phyloP scores from a whole-genome alignment of 2,329 filamentous ascomycete genomes.

The Dothideomycetes sp. region DNA sequence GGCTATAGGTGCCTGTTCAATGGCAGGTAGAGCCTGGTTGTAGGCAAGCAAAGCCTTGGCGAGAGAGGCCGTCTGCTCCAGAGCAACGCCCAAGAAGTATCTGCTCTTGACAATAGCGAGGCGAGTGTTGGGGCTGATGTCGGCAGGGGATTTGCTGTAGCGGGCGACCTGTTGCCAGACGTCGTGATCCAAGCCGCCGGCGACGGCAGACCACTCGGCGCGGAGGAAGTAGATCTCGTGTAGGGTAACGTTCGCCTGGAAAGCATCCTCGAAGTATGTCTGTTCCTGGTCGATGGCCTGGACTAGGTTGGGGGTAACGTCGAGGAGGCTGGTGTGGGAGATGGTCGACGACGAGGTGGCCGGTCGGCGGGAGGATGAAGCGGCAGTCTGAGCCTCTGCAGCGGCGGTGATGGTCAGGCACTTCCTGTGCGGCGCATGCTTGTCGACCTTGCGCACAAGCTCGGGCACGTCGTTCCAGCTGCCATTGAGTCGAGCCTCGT shows the following conservation, averaged over 20 bases:
- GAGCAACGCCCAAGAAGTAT: conserved; percentile 23
- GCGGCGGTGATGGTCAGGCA: conserved; percentile 49
- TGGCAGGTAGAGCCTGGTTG: conserved; percentile 7
- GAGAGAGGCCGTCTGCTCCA: conserved; percentile 20
- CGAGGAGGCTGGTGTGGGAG: conserved; percentile 17
- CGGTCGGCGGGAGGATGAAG: conserved; percentile 33
- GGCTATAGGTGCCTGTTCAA: conserved; percentile 4
- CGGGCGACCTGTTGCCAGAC: conserved; percentile 10
- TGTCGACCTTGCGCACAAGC: conserved; percentile 83
- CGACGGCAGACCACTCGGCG: conserved; percentile 31
- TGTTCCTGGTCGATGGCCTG: conserved; percentile 29
- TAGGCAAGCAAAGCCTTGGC: conserved; percentile 15
- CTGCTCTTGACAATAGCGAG: conserved; percentile 19
- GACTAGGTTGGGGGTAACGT: conserved; percentile 15
- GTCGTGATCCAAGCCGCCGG: conserved; percentile 6
- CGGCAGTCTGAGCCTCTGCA: conserved; percentile 38
- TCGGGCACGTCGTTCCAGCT: conserved; percentile 82
- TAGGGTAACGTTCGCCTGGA: conserved; percentile 74
- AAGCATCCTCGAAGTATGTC: conserved; percentile 44
- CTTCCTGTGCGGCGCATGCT: conserved; percentile 76
- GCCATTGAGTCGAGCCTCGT: conserved; percentile 78
- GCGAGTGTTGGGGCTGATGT: conserved; percentile 8
- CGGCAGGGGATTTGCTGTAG: not conserved
- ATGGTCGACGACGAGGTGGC: conserved; percentile 33
- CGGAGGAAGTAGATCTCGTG: conserved; percentile 81